These are phyloP conservation scores for Colletotrichum nymphaeae DNA, from an alignment of 2,329 filamentous ascomycete genomes.

Conservation along the genomic window DNA sequence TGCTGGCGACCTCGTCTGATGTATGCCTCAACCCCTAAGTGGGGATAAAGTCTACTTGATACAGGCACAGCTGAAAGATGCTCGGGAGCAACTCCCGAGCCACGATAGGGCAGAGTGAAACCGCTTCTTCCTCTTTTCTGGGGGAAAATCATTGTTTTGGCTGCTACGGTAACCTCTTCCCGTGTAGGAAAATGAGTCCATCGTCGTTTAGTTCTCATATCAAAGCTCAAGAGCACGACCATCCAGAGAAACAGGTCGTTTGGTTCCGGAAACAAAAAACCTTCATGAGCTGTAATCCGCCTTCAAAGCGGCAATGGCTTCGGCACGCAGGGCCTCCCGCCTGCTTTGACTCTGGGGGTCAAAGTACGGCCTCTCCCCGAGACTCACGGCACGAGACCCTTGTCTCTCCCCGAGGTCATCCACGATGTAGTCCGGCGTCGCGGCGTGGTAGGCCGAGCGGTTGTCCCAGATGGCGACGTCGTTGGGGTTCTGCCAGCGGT, in stretches of 20 bases:
- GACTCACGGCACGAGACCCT: constrained; percentile 61
- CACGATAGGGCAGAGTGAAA: background rate
- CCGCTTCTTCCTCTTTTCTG: background rate
- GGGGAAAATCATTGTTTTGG: background rate
- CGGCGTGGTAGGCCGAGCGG: constrained; percentile 65
- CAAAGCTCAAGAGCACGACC: background rate
- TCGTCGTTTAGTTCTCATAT: background rate
- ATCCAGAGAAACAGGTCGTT: background rate
- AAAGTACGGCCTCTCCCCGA: constrained; percentile 66
- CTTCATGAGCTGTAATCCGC: background rate
- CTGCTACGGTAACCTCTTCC: background rate
- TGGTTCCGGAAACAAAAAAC: background rate
- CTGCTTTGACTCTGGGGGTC: constrained; percentile 54
- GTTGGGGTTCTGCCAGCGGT: constrained; percentile 55
- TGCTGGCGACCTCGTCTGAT: background rate
- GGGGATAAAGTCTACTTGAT: background rate
- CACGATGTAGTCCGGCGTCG: constrained; percentile 62
- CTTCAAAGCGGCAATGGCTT: constrained; percentile 3
- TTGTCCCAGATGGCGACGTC: constrained; percentile 70
- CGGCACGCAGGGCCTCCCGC: constrained; percentile 33
- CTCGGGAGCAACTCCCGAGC: background rate
- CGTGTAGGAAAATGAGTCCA: background rate
- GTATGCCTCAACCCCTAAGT: background rate
- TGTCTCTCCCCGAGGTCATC: constrained; percentile 57
- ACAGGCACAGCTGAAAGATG: background rate